Conservation (phyloP, 73 alveolate species). For the Tetrahymena elliotti region DNA sequence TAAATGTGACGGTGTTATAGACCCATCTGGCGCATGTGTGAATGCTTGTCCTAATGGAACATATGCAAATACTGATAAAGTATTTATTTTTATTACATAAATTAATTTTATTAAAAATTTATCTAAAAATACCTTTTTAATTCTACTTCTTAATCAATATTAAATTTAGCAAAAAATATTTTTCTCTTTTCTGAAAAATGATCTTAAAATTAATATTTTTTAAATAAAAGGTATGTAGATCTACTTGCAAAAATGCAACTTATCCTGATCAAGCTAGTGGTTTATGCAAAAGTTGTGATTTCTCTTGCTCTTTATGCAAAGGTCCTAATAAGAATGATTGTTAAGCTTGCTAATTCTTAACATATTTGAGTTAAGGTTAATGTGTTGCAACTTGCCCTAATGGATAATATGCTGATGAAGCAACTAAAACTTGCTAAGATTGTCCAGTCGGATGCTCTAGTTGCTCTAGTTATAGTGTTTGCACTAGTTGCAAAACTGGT, state of each 20-base stretch:
- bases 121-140: too few species aligned
- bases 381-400: neutral
- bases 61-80: neutral
- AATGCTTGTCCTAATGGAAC: neutral
- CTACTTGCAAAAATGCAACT: neutral
- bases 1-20: neutral
- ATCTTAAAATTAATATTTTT: neutral
- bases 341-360: neutral
- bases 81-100: neutral
- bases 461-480: neutral
- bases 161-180: too few species aligned
- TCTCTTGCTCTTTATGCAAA: neutral
- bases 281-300: neutral
- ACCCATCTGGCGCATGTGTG: neutral
- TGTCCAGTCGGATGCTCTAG: neutral
- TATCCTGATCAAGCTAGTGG: neutral
- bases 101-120: neutral
- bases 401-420: neutral
- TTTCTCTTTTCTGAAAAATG: too few species aligned
- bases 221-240: neutral
- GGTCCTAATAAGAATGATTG: neutral
- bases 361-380: neutral
- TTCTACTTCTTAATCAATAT: too few species aligned
- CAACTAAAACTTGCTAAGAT: neutral
- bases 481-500: neutral